Evolutionary conservation across 1,284 basidiomycete species (phyloP), one percentile per base, ranked within the genome.

Genomic region (Cystobasidium pallidum): DNA sequence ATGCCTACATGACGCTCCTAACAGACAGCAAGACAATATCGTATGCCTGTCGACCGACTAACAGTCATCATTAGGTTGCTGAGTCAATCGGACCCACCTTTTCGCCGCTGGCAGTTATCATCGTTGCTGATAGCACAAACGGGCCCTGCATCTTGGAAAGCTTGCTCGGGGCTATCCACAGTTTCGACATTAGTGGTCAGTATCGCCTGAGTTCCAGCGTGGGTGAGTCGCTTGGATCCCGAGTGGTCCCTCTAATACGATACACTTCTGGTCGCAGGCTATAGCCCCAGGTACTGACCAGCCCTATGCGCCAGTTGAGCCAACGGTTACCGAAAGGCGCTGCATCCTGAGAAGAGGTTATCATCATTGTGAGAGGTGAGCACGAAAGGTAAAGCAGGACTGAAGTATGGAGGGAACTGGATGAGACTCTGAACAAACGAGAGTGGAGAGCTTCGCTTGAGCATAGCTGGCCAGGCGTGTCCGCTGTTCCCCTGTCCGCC

Each of bases 111-210:
- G 41, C 62, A 66, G 45, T 70, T 47, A 49, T 75, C 68, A 62
- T 71, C 75, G 36, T 72, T 76, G 66, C 77, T 76, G 49, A 76
- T 74, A 24, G 72, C 75, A 63, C 76, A 78, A 24, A 77, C 77
- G n/a, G 74, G 71, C 17, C 75, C 55, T 26, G 76, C 75, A 34
- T 76, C 78, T 28, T 65, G 41, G 72, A 79, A 65, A 0, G 75
- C 75, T 24, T 57, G 24, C 4, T 74, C 55, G 24, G 76, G 63
- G 6, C 63, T 67, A 8, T 62, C 59, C 1, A 28, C n/a, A 28
- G 73, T 71, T 32, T 59, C 68, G 13, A 75, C 63, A 36, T 78
- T 70, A 32, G 74, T 78, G 2, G 57, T 63, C 11, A 78, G 75
- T 3, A 79, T 54, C 72, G 54, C 36, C 58, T 62, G 41, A 76